These are phyloP conservation scores for Chenopodium album DNA, from an alignment of 148 eudicot species.

Conservation along the genomic window DNA sequence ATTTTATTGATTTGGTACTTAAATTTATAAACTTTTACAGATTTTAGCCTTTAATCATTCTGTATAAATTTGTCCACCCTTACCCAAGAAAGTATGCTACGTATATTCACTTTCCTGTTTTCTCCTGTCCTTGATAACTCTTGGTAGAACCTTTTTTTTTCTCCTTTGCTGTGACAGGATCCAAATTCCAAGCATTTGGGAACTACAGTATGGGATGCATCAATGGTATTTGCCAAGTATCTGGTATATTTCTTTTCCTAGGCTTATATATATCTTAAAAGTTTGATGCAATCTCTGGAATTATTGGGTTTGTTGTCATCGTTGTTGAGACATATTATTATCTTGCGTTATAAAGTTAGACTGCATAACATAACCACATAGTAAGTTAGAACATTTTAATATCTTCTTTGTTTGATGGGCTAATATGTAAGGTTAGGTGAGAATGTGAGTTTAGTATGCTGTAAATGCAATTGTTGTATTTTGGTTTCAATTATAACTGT, in stretches of 20 bases:
- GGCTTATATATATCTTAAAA: not conserved
- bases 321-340: not conserved
- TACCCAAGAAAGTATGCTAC: not conserved
- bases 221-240: slow-evolving; percentile 89
- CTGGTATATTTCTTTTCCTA: slow-evolving; percentile 47
- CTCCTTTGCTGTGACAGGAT: slow-evolving; percentile 48
- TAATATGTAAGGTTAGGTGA: not conserved
- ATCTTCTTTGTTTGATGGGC: not conserved
- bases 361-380: not conserved
- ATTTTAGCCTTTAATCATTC: not conserved
- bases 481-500: not conserved
- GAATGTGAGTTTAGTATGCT: too few species aligned
- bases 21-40: not conserved
- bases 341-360: not conserved
- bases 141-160: slow-evolving; percentile 11
- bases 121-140: not conserved
- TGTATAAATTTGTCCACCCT: not conserved
- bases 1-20: not conserved
- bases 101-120: not conserved
- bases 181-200: slow-evolving; percentile 97
- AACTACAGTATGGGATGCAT: slow-evolving; percentile 98
- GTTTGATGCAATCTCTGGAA: not conserved
- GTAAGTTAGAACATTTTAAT: not conserved
- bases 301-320: slow-evolving; percentile 1
- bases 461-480: not conserved